Base-by-base conservation (phyloP, 2,329 filamentous ascomycete species). In the Epichloe typhina region DNA sequence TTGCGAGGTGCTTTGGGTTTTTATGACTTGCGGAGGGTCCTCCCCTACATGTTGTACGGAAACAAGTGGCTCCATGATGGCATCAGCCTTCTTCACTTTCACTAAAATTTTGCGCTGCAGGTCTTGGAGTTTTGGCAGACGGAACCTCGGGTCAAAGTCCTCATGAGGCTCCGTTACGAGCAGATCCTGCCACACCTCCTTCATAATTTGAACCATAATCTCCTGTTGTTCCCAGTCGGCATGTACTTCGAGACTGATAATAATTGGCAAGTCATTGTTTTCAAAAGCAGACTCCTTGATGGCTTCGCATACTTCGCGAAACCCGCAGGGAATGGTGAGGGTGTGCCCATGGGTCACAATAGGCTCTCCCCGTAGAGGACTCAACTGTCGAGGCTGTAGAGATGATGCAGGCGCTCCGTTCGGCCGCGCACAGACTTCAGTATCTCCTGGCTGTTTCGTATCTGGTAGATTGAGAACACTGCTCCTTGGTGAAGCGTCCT, bases 171-270 rank as follows among this genome's bases (percentile, higher is more conserved):
- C 59, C 21, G 88, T 82, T 11, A 96, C 73, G 5, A 97, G 73
- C 59, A 85, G 69, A 0, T 79, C 82, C 40, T 76, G 78, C 89
- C 90, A 98, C 56, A 87, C 84, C 57, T 95, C 82, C 56, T 82
- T 82, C 85, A 98, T 96, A 55, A 97, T 95, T 51, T 86, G 79
- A 11, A 95, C 90, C 87, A 97, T 96, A 47, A 86, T 77, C 56
- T 88, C 82, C 66, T 98, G 93, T 66, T 97, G 91, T 49, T 86
- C 80, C 1, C 76, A 71, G 54, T 84, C 80, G 13, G 88, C 84
- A 65, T 97, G 91, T 0, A 97, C 87, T 66, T 98, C 93, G 5
- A 97, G 75, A 64, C 89, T 95, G 56, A 97, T 80, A 52, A 97
- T 94, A 39, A 98, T 72, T 0, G 93, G 93, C 19, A 95, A 72